Evolutionary conservation across 2,329 filamentous ascomycete species (phyloP), one percentile per base, ranked within the genome.

Genomic region (Calonectria pteridis): DNA sequence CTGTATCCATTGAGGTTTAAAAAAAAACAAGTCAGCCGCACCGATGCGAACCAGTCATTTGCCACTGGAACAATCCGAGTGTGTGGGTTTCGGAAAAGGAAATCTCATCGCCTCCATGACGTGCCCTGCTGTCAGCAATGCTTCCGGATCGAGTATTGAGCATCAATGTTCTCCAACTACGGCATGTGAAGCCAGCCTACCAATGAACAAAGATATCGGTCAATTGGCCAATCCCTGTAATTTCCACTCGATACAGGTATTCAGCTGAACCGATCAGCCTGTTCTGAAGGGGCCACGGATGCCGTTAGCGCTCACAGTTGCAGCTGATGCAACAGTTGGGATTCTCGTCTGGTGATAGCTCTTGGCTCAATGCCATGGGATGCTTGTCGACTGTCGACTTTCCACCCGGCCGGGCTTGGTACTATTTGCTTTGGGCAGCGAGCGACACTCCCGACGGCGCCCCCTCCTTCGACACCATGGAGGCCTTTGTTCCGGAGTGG

Each of bases 281-380:
- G 55, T 58, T 50, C 31, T 31, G 49, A 58, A 50, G 68, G 69
- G 74, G 74, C 67, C 69, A 78, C 69, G 66, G 49, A 62, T 55
- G 40, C 69, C 51, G 67, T 71, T 79, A 78, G 75, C 72, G 75
- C 76, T 76, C 78, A 75, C 72, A 35, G 59, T 75, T 73, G 74
- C 46, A 76, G 77, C 75, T 80, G 77, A 80, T 76, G 77, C 77
- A 74, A 80, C 75, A 28, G 67, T 50, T 69, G 74, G 77, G 71
- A 67, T 78, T 64, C 76, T 80, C 71, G 67, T 80, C 73, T 77
- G 63, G 74, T 70, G 51, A 78, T 79, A 72, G 77, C 70, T 68
- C 69, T 75, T 74, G 80, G 74, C 69, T 73, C 63, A 78, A 76
- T 73, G 72, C 69, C 74, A 69, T 71, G 71, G 69, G 75, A 73